Conservation (phyloP, 73 alveolate genomes). For the Loxodes magnus region DNA sequence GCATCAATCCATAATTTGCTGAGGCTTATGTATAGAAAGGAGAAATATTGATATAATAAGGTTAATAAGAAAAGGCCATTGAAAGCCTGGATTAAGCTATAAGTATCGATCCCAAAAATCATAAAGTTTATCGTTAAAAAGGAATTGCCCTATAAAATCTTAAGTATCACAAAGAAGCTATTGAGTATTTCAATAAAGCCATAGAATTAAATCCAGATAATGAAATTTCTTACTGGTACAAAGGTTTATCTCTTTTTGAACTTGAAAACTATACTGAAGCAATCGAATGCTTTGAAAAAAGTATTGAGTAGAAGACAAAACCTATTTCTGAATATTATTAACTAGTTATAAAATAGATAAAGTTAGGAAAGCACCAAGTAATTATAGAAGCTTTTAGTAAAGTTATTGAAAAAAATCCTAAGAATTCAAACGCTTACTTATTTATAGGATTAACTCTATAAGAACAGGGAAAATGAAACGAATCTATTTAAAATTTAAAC, state of each 20-base stretch:
- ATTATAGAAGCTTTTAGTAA: background rate
- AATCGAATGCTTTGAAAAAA: too few species aligned
- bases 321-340: too few species aligned
- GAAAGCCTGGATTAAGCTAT: too few species aligned
- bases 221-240: background rate
- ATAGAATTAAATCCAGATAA: background rate
- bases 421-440: background rate
- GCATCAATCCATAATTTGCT: too few species aligned
- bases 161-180: background rate
- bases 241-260: background rate
- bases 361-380: background rate
- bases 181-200: conserved; percentile 6
- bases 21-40: too few species aligned
- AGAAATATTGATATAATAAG: too few species aligned
- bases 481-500: background rate
- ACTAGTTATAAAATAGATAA: background rate
- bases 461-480: background rate
- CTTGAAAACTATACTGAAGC: too few species aligned
- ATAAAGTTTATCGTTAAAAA: background rate
- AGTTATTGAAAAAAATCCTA: background rate
- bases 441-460: background rate
- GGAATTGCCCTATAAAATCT: background rate
- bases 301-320: too few species aligned
- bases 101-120: background rate
- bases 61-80: too few species aligned